phyloP scores from a whole-genome alignment of 768 basidiomycete species.

The Sarcodon aspratus region DNA sequence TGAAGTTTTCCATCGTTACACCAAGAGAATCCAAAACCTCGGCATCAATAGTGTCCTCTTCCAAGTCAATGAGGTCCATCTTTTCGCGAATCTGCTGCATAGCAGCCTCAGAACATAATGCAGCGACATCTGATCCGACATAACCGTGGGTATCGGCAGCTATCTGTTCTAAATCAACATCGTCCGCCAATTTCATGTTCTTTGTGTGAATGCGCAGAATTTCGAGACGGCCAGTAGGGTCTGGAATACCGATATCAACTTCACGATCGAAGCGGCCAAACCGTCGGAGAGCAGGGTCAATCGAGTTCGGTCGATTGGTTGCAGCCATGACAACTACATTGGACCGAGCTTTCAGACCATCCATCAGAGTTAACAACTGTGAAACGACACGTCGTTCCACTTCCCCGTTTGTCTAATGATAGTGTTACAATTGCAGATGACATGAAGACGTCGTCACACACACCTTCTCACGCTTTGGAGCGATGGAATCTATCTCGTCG shows the following conservation, averaged over 20 bases:
- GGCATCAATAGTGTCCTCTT: slow-evolving; percentile 97
- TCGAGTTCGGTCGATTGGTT: slow-evolving; percentile 97
- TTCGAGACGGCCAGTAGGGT: slow-evolving; percentile 97
- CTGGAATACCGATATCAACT: slow-evolving; percentile 98
- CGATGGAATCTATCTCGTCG: slow-evolving; percentile 98
- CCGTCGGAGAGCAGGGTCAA: slow-evolving; percentile 96
- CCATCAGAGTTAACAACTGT: slow-evolving; percentile 97
- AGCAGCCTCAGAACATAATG: slow-evolving; percentile 96
- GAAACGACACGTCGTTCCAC: slow-evolving; percentile 99
- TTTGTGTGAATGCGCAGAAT: slow-evolving; percentile 99
- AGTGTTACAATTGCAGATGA: slow-evolving; percentile 1
- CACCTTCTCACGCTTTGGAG: slow-evolving; percentile 99
- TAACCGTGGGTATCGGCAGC: slow-evolving; percentile 99
- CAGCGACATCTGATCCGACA: slow-evolving; percentile 95
- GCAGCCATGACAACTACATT: slow-evolving; percentile 99
- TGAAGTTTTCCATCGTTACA: slow-evolving; percentile 99
- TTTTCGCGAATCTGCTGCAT: slow-evolving; percentile 99
- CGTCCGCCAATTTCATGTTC: slow-evolving; percentile 98
- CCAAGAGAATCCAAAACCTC: slow-evolving; percentile 98
- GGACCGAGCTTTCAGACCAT: slow-evolving; percentile 95
- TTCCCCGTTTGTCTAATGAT: slow-evolving; percentile 92
- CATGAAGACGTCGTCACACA: slow-evolving; percentile 6
- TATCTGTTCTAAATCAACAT: slow-evolving; percentile 97
- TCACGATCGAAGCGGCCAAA: slow-evolving; percentile 99
- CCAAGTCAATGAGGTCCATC: slow-evolving; percentile 95